Evolutionary conservation across 2,329 filamentous ascomycete species (phyloP).

Genomic region (Neonectria magnoliae): DNA sequence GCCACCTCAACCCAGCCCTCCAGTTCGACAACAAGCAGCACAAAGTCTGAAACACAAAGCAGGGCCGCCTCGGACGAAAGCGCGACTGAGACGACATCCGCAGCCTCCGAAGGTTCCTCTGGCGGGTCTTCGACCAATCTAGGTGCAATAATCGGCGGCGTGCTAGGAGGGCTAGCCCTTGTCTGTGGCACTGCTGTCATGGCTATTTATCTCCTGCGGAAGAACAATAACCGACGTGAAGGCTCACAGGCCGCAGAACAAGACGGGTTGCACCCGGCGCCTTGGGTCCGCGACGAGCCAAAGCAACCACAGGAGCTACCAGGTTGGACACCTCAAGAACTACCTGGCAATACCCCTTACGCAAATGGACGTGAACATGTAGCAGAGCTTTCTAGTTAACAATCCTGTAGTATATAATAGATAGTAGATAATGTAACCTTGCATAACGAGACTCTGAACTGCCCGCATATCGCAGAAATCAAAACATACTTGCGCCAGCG

Average conservation of each 20-base stretch:
- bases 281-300: too few relatives aligned
- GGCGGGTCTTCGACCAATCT: conserved; percentile 35
- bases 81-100: conserved; percentile 6
- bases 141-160: conserved; percentile 48
- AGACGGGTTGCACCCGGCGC: neutral
- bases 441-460: too few relatives aligned
- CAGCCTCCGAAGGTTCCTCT: neutral
- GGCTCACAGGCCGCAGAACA: neutral
- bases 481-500: too few relatives aligned
- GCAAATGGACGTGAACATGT: too few relatives aligned
- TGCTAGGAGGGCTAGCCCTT: conserved; percentile 48
- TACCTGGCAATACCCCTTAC: too few relatives aligned
- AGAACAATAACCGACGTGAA: neutral
- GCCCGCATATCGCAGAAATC: too few relatives aligned
- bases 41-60: neutral
- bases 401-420: too few relatives aligned
- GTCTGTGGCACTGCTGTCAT: conserved; percentile 44
- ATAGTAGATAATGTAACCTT: too few relatives aligned
- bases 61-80: neutral
- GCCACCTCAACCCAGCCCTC: conserved; percentile 7
- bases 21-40: conserved; percentile 5
- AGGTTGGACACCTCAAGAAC: too few relatives aligned
- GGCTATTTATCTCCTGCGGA: conserved; percentile 3
- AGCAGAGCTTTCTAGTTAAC: too few relatives aligned
- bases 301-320: too few relatives aligned